These are phyloP conservation scores for Musa acuminata DNA, from an alignment of 176 grass and related monocot genomes.

Conservation along the genomic window DNA sequence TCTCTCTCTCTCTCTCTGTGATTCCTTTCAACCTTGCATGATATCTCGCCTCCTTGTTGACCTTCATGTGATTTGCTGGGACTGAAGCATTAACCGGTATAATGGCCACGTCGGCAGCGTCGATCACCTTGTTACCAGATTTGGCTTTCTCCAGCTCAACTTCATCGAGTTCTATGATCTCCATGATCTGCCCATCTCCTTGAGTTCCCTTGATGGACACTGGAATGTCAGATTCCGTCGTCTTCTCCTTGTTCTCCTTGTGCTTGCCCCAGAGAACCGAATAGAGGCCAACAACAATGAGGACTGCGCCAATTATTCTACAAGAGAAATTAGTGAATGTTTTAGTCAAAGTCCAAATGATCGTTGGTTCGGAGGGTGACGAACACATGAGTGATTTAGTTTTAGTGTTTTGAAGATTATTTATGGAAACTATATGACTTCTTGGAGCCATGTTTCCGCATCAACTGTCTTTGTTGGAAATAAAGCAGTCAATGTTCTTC, in stretches of 20 bases:
- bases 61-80: slow-evolving; percentile 41
- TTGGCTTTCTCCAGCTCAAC: slow-evolving; percentile 66
- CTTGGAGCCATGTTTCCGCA: neutral
- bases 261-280: slow-evolving; percentile 94
- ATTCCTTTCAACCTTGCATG: slow-evolving; percentile 12
- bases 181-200: neutral
- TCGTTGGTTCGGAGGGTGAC: too few relatives aligned
- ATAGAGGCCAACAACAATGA: slow-evolving; percentile 83
- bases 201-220: slow-evolving; percentile 37
- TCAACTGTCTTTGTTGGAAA: too few relatives aligned
- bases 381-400: neutral
- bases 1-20: slow-evolving; percentile 20
- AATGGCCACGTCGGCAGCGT: neutral
- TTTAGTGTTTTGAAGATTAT: neutral
- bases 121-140: slow-evolving; percentile 26
- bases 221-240: slow-evolving; percentile 43
- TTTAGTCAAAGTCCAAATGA: neutral
- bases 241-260: slow-evolving; percentile 70
- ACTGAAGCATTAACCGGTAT: neutral
- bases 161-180: slow-evolving; percentile 58
- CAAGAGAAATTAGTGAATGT: neutral
- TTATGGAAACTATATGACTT: neutral
- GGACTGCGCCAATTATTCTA: slow-evolving; percentile 59
- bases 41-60: slow-evolving; percentile 25
- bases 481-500: neutral